A percentile compares a stretch with the other conserved stretches of the same genome.
phyloP scores from a whole-genome alignment of 768 basidiomycete genomes.

The Rhodotorula babjevae region DNA sequence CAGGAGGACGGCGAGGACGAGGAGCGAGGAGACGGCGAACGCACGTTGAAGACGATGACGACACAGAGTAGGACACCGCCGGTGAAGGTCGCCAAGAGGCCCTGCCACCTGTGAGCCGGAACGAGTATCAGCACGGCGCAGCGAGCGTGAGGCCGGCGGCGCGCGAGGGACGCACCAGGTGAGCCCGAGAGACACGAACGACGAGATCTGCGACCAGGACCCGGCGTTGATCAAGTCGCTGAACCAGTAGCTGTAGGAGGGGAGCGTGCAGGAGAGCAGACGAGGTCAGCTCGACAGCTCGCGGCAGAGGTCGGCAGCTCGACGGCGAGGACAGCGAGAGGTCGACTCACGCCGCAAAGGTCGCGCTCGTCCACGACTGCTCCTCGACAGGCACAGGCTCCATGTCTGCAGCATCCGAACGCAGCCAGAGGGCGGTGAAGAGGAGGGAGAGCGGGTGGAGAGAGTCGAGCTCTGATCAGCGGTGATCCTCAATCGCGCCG shows the following conservation, averaged over 20 bases:
- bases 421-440: neutral
- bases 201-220: conserved; percentile 12
- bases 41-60: conserved; percentile 25
- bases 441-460: no score
- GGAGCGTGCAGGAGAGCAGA: neutral
- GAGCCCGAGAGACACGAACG: conserved; percentile 28
- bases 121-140: neutral
- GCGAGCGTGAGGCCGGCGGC: no score
- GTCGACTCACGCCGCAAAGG: neutral
- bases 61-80: conserved; percentile 21
- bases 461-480: neutral
- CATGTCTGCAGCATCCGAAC: neutral
- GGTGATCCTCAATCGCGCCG: neutral
- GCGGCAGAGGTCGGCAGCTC: no score
- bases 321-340: no score
- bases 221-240: conserved; percentile 22
- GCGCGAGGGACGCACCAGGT: neutral
- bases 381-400: conserved; percentile 14
- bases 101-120: conserved; percentile 16
- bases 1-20: neutral
- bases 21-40: neutral
- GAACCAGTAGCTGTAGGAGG: conserved; percentile 22
- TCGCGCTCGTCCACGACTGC: conserved; percentile 10
- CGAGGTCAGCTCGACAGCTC: neutral
- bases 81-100: conserved; percentile 27